Base-by-base conservation (phyloP, 805 yeast genomes). In the Saccharomycopsis sp. region DNA sequence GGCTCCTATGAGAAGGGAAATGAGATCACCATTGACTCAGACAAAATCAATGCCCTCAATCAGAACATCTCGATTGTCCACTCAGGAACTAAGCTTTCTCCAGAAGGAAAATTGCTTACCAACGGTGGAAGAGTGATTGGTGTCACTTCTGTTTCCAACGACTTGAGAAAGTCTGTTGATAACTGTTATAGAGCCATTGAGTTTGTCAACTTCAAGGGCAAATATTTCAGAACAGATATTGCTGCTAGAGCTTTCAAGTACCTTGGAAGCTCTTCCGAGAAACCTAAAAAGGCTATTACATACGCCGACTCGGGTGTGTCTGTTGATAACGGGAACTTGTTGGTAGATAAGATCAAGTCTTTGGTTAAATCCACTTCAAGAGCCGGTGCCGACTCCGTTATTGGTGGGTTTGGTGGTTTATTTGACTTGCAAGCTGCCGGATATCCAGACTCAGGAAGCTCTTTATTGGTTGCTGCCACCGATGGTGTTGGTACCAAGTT, bases 401-500 rank as follows among this genome's bases (percentile, higher is more conserved):
- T 94, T 66, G 99, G 99, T 69, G 99, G 99, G 1, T 94, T 94
- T 69, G 99, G 99, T 65, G 99, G 99, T 65, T 75, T 93, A 51
- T 96, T 94, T 65, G 99, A 96, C 71, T 79, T 94, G 68, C 81
- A 84, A 65, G 84, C 85, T 55, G 96, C 96, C 52, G 98, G 98
- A 3, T 94, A 85, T 74, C 71, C 73, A 53, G 83, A 84, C 65
- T 82, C 90, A 20, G 83, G 80, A 64, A 85, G 87, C 58, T 84
- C 90, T n/a, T 73, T 94, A 58, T 77, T 94, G 60, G 98, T 94
- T 49, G 97, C 94, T 60, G 98, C 99, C 60, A 94, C 99, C 53
- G 99, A 94, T 74, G 99, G 99, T 74, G 98, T 94, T 59, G 99
- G 99, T 65, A 93, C 99, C 61, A 94, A 94, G 75, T 82, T 94